These are phyloP conservation scores for Calonectria pauciramosa DNA, from an alignment of 2,329 filamentous ascomycete genomes.

Conservation along the genomic window DNA sequence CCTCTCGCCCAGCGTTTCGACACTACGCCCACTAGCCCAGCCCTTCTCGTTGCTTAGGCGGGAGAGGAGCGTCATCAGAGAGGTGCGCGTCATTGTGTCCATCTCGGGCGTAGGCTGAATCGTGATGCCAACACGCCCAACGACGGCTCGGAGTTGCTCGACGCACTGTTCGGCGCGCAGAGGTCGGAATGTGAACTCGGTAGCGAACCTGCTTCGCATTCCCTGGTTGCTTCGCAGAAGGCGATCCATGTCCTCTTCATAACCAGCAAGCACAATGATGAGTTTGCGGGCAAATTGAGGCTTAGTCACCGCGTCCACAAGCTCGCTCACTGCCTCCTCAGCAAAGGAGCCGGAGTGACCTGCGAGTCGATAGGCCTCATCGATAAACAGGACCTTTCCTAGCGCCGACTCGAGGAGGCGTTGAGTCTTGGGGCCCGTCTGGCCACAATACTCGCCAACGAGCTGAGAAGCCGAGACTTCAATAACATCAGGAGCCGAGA, in stretches of 20 bases:
- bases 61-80: constrained; percentile 53
- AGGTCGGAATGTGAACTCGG: constrained; percentile 68
- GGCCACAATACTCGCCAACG: constrained; percentile 76
- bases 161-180: constrained; percentile 61
- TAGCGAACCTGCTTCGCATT: constrained; percentile 74
- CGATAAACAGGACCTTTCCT: constrained; percentile 78
- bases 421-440: constrained; percentile 76
- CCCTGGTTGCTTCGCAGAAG: constrained; percentile 74
- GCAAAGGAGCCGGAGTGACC: constrained; percentile 67
- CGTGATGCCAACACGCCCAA: constrained; percentile 49
- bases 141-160: constrained; percentile 56
- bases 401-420: constrained; percentile 71
- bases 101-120: constrained; percentile 44
- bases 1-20: constrained; percentile 65
- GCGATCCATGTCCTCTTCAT: constrained; percentile 74
- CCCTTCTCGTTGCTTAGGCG: constrained; percentile 58
- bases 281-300: constrained; percentile 70
- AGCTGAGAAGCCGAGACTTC: constrained; percentile 78
- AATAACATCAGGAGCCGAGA: constrained; percentile 71
- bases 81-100: constrained; percentile 44
- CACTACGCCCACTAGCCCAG: constrained; percentile 75
- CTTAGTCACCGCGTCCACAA: constrained; percentile 66
- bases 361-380: constrained; percentile 76
- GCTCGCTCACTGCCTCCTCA: constrained; percentile 66
- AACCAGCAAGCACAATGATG: constrained; percentile 77